Base-by-base conservation (phyloP, 345 rosid species). In the Passiflora organensis region DNA sequence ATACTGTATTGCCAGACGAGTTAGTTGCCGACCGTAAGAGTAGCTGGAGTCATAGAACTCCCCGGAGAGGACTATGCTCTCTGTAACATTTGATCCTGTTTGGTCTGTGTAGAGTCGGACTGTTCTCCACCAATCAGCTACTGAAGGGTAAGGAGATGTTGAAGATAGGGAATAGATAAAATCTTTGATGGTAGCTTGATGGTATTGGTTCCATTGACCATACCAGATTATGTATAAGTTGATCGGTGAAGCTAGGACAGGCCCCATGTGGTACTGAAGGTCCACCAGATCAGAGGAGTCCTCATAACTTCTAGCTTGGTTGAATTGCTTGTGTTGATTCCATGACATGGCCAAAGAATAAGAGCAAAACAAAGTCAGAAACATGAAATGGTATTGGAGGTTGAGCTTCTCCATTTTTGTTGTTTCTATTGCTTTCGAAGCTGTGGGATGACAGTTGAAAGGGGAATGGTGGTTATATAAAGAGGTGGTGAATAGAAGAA, bases 231-330 rank as follows among this genome's bases (percentile, higher is more conserved):
- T 65, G 60, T 77, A 79, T 41, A 81, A 19, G 28, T 59, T 73
- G 60, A 79, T 55, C 48, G 83, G 73, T 9, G 81, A 72, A 8
- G 85, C 72, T 20, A 81, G 69, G 21, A 81, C 83, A 48, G 87
- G 87, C n/a, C 85, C 87, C 87, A 77, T 79, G 72, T 79, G 87
- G 67, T 81, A 79, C 43, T 70, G 56, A 43, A 81, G 78, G 53
- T 77, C 70, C 14, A 61, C 72, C 4, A 73, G 59, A 46, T 81
- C 82, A 37, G 85, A 79, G 5, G 87, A 77, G 6, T 81, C 91
- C 50, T 74, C 82, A 51, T 62, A 81, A 56, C 70, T 70, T 34
- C 65, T 66, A 36, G 60, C 68, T 45, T 71, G 79, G 65, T 61
- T 53, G 60, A 58, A 51, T 32, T 57, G 39, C 14, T 23, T 19